phyloP scores from a whole-genome alignment of 768 basidiomycete species.

The Pleurotus ostreatus region DNA sequence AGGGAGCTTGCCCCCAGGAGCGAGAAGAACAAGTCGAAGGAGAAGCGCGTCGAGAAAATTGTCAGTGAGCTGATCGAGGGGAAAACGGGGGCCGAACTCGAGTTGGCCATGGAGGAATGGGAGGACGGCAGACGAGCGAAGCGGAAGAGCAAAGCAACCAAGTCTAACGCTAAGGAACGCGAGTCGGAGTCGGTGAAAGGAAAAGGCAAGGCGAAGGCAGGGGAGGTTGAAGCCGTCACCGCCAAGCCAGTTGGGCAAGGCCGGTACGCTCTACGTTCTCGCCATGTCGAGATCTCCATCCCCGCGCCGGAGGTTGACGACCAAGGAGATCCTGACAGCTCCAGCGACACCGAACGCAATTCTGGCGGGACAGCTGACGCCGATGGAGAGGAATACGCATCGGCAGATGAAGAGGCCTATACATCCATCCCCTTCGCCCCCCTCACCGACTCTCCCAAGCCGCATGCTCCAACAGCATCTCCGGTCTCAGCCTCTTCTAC shows the following conservation, averaged over 20 bases:
- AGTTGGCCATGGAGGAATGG: constrained; percentile 61
- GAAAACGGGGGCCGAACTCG: constrained; percentile 59
- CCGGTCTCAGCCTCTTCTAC: neutral
- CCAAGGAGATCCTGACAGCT: neutral
- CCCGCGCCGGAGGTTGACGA: neutral
- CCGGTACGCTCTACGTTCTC: neutral
- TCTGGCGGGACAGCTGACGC: constrained; percentile 6
- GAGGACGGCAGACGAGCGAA: constrained; percentile 23
- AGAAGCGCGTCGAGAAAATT: constrained; percentile 63
- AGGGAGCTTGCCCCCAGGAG: neutral
- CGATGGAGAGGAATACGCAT: constrained; percentile 1
- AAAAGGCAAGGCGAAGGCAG: no score
- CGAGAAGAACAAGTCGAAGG: constrained; percentile 14
- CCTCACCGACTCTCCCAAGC: constrained; percentile 18
- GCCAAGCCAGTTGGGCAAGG: no score
- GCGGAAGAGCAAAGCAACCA: neutral
- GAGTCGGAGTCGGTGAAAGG: no score
- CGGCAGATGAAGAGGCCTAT: constrained; percentile 1
- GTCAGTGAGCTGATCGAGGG: constrained; percentile 64
- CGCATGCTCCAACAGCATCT: neutral
- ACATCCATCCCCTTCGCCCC: constrained; percentile 12
- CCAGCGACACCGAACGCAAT: neutral
- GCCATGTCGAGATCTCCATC: neutral
- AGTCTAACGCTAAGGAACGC: neutral
- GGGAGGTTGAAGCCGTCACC: neutral